Evolutionary conservation across 2,329 filamentous ascomycete species (phyloP), one percentile per base, ranked within the genome.

Genomic region (Helotiales sp.): DNA sequence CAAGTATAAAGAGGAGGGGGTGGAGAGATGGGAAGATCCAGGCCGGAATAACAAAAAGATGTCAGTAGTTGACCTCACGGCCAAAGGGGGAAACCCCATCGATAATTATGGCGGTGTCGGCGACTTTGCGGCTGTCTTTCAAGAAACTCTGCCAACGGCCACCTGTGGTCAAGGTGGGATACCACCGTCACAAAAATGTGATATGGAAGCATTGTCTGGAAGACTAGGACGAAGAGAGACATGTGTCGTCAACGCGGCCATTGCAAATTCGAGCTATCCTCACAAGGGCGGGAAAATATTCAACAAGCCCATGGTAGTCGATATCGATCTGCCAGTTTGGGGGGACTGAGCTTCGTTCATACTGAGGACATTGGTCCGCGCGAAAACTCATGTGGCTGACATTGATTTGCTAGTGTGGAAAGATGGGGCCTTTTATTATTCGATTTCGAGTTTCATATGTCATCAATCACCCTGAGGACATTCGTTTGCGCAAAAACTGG

Each of bases 251-350:
- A 96, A 97, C 79, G 91, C 91, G 30, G 89, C 92, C 22, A 89
- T 94, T 69, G 86, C 91, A 83, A 88, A 87, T 50, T 88, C 84
- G 24, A 89, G 86, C 68, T 89, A 87, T 79, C 89, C 89, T 59
- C 88, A 91, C 70, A 82, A 82, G 1, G 84, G 82, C 1, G 87
- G 87, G 17, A 91, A 89, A 77, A 83, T 79, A 69, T 88, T 91
- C 79, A 89, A 94, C 78, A 92, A 93, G 76, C 90, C 93, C 22
- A 90, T 96, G 71, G 89, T 96, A n/a, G 88, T 97, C 13, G 92
- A 97, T 76, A 75, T 96, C 32, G 88, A 93, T 71, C 80, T 96
- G 68, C 89, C 90, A 0, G 81, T 89, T 22, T 86, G 84, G 82
- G 76, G 68, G 40, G 34, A 64, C 57, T 68, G 32, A 43, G 7